phyloP scores from a whole-genome alignment of 2,329 filamentous ascomycete genomes.

The Neofusicoccum ribis region DNA sequence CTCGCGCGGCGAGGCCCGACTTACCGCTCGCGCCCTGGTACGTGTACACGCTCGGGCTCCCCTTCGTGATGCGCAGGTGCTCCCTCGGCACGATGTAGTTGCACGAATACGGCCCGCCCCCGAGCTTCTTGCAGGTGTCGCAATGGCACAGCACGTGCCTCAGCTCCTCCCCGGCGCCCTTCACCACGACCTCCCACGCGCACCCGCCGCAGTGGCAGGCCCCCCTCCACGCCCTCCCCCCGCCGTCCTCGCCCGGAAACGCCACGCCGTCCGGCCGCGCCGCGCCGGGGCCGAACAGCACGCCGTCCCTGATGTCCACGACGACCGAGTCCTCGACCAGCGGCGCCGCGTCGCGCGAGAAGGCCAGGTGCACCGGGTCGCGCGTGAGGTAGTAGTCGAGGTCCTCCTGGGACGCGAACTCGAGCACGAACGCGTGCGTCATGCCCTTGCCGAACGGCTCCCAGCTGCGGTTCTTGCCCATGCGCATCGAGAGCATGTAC shows the following conservation, averaged over 20 bases:
- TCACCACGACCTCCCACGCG: slow-evolving; percentile 28
- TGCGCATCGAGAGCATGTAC: slow-evolving; percentile 53
- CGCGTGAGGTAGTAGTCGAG: slow-evolving; percentile 67
- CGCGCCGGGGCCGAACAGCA: slow-evolving; percentile 32
- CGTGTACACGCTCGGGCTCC: slow-evolving; percentile 31
- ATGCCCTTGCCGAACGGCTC: slow-evolving; percentile 55
- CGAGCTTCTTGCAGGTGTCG: slow-evolving; percentile 37
- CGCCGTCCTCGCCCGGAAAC: slow-evolving; percentile 6
- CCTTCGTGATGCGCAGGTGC: slow-evolving; percentile 29
- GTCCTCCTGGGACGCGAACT: slow-evolving; percentile 66
- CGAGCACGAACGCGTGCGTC: slow-evolving; percentile 68
- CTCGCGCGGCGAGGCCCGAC: background rate
- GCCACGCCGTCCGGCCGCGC: slow-evolving; percentile 22
- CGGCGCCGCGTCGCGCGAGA: slow-evolving; percentile 55
- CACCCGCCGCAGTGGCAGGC: slow-evolving; percentile 36
- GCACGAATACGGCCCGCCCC: slow-evolving; percentile 37
- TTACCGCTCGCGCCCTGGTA: slow-evolving; percentile 35
- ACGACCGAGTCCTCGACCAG: slow-evolving; percentile 56
- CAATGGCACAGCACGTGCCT: slow-evolving; percentile 41
- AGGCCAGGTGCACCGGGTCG: slow-evolving; percentile 64
- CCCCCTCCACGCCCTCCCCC: slow-evolving; percentile 24
- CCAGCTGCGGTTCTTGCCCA: slow-evolving; percentile 52
- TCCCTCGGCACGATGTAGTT: slow-evolving; percentile 37
- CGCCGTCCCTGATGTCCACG: slow-evolving; percentile 61
- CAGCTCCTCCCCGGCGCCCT: slow-evolving; percentile 21